Evolutionary conservation across 768 basidiomycete species (phyloP).

Genomic region (Nidula microcarpa): DNA sequence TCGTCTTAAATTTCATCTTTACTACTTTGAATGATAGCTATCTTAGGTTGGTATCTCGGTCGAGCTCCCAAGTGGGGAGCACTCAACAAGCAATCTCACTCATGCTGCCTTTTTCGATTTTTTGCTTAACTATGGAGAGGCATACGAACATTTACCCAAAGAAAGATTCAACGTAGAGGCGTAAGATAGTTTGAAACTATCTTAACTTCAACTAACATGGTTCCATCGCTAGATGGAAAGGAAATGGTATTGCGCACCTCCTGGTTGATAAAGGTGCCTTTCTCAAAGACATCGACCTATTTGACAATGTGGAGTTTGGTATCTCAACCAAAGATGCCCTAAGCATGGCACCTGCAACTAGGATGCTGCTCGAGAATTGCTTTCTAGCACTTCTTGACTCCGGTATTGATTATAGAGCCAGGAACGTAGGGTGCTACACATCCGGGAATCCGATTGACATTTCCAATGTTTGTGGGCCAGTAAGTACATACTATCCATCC

Average conservation of each 20-base stretch:
- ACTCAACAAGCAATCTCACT: constrained; percentile 16
- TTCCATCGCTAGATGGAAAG: constrained; percentile 19
- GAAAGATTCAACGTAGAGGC: constrained; percentile 21
- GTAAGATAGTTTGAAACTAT: no score
- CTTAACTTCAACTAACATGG: no score
- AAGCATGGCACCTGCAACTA: constrained; percentile 21
- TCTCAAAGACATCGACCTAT: constrained; percentile 23
- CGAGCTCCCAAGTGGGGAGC: constrained; percentile 20
- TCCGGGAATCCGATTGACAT: constrained; percentile 18
- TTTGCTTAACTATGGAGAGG: constrained; percentile 17
- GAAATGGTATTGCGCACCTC: constrained; percentile 12
- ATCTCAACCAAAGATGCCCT: constrained; percentile 24
- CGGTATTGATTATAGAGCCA: constrained; percentile 36
- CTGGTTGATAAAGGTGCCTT: constrained; percentile 12
- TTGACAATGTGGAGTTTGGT: constrained; percentile 32
- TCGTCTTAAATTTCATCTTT: no score
- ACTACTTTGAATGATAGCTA: no score
- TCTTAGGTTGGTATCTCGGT: constrained; percentile 23
- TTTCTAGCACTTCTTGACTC: constrained; percentile 38
- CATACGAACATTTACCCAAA: constrained; percentile 20
- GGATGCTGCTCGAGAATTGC: constrained; percentile 21
- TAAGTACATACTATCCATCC: constrained; percentile 1
- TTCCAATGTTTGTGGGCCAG: constrained; percentile 9
- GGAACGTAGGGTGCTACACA: constrained; percentile 33
- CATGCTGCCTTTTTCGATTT: constrained; percentile 19